Conservation (phyloP, 495 filamentous ascomycete genomes). For the Penicillium roqueforti region DNA sequence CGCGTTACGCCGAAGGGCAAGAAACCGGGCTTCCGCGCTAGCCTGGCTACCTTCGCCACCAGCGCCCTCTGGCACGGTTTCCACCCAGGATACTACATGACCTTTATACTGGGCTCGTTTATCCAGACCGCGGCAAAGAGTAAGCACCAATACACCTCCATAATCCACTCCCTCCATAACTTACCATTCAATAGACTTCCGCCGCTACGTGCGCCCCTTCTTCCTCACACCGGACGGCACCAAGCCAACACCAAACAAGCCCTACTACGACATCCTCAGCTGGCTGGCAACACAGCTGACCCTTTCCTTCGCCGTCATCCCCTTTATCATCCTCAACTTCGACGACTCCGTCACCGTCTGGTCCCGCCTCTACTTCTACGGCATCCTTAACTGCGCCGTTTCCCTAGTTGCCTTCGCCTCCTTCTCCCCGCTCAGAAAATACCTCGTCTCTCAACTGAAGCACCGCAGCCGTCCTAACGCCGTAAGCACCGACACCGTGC, state of each 20-base stretch:
- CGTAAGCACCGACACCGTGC: conserved; percentile 29
- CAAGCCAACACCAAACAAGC: conserved; percentile 63
- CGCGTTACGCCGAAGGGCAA: conserved; percentile 92
- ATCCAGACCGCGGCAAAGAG: conserved; percentile 92
- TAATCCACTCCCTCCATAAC: neutral
- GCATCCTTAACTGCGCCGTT: conserved; percentile 57
- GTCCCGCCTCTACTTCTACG: conserved; percentile 87
- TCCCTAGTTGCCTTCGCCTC: conserved; percentile 71
- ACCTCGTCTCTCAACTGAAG: conserved; percentile 57
- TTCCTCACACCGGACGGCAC: conserved; percentile 75
- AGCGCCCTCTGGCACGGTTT: conserved; percentile 98
- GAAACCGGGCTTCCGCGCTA: conserved; percentile 95
- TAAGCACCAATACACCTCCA: conserved; percentile 37
- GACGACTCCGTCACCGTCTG: conserved; percentile 65
- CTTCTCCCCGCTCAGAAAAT: conserved; percentile 58
- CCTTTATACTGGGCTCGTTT: conserved; percentile 84
- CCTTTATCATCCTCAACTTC: conserved; percentile 79
- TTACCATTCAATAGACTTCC: conserved; percentile 58
- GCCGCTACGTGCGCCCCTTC: conserved; percentile 86
- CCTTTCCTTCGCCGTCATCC: conserved; percentile 75
- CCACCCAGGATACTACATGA: conserved; percentile 92
- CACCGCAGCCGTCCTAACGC: conserved; percentile 44
- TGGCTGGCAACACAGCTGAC: conserved; percentile 76
- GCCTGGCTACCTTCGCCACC: conserved; percentile 87
- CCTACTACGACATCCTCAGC: conserved; percentile 80